Percentiles rank a stretch among this genome's conserved stretches.
phyloP scores from a whole-genome alignment of 768 basidiomycete genomes.

The Clavulina sp. region DNA sequence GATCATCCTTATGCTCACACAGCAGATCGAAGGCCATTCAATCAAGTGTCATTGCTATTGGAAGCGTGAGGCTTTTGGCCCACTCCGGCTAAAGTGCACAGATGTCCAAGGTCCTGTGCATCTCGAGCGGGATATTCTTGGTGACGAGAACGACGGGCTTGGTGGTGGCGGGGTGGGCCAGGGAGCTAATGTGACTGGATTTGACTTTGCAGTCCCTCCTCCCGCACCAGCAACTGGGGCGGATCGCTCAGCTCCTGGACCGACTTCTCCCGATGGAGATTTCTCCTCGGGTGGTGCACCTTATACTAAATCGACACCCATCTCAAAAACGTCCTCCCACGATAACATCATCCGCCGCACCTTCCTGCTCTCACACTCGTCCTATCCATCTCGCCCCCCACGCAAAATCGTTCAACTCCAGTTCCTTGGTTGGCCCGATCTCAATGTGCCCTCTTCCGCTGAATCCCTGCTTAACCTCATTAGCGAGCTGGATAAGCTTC shows the following conservation, averaged over 20 bases:
- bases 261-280: not conserved
- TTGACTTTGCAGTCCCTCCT: slow-evolving; percentile 30
- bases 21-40: slow-evolving; percentile 71
- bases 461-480: slow-evolving; percentile 57
- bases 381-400: slow-evolving; percentile 39
- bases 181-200: slow-evolving; percentile 18
- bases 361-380: slow-evolving; percentile 49
- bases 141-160: not conserved
- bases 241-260: not conserved
- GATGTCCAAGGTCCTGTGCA: slow-evolving; percentile 24
- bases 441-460: slow-evolving; percentile 83
- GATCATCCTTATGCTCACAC: slow-evolving; percentile 93
- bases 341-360: slow-evolving; percentile 22
- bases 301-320: not conserved
- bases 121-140: slow-evolving; percentile 21
- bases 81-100: slow-evolving; percentile 41
- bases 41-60: slow-evolving; percentile 90
- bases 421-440: slow-evolving; percentile 90
- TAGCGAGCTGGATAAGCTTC: slow-evolving; percentile 22
- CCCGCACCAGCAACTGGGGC: slow-evolving; percentile 3
- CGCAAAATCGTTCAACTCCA: slow-evolving; percentile 75
- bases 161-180: not conserved
- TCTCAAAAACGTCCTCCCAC: not conserved
- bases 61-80: slow-evolving; percentile 44
- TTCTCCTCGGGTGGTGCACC: not conserved